These are phyloP conservation scores for Amanita phalloides DNA, from an alignment of 768 basidiomycete species.

Conservation along the genomic window DNA sequence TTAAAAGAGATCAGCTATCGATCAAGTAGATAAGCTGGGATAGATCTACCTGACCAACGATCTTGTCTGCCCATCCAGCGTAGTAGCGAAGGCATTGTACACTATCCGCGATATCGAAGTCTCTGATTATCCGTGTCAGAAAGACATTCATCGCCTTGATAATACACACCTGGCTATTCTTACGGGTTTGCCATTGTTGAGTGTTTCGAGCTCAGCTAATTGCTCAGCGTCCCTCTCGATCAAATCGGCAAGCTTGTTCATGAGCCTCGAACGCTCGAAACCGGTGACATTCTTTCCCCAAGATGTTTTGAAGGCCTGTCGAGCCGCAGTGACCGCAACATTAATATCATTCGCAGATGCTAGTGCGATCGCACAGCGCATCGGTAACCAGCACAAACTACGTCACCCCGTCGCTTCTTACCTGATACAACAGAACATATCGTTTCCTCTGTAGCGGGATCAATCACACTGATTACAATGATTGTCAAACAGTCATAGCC, in stretches of 20 bases:
- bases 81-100: slow-evolving; percentile 81
- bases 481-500: neutral
- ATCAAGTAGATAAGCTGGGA: neutral
- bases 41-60: slow-evolving; percentile 60
- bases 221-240: slow-evolving; percentile 78
- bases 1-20: neutral
- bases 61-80: slow-evolving; percentile 95
- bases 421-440: slow-evolving; percentile 63
- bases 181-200: slow-evolving; percentile 92
- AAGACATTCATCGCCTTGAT: neutral
- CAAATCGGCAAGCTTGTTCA: slow-evolving; percentile 83
- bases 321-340: slow-evolving; percentile 72
- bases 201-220: slow-evolving; percentile 73
- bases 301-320: slow-evolving; percentile 70
- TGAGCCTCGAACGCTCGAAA: slow-evolving; percentile 65
- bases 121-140: slow-evolving; percentile 28
- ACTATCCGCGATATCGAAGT: slow-evolving; percentile 72
- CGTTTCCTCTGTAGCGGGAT: slow-evolving; percentile 71
- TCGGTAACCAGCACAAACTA: neutral
- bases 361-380: slow-evolving; percentile 13
- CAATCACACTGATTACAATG: slow-evolving; percentile 43
- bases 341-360: slow-evolving; percentile 73
- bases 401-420: slow-evolving; percentile 11
- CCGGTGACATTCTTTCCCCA: slow-evolving; percentile 90
- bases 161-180: slow-evolving; percentile 27